These are phyloP conservation scores for Fusarium oxysporum DNA, from an alignment of 2,329 filamentous ascomycete species.

Conservation along the genomic window DNA sequence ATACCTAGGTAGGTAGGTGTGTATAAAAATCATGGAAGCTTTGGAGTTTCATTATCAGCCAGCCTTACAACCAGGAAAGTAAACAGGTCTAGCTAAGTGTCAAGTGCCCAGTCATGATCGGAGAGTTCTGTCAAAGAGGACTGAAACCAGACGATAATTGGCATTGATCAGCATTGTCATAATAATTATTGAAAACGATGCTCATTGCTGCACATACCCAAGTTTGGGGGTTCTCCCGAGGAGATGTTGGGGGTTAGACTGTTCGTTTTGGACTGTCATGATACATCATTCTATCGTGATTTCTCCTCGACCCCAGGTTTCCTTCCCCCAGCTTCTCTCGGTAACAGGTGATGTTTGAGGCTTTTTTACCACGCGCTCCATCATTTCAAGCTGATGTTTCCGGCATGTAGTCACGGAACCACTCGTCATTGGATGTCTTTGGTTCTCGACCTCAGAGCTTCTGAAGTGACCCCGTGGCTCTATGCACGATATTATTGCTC, in stretches of 20 bases:
- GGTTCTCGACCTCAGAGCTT: constrained; percentile 20
- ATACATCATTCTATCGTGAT: constrained; percentile 31
- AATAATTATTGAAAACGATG: background rate
- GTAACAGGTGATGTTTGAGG: constrained; percentile 21
- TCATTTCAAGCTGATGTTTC: constrained; percentile 13
- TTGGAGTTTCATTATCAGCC: background rate
- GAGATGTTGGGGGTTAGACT: constrained; percentile 14
- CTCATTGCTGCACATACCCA: background rate
- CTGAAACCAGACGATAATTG: constrained; percentile 5
- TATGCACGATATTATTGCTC: constrained; percentile 36
- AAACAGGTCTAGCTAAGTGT: constrained; percentile 4
- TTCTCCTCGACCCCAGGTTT: constrained; percentile 26
- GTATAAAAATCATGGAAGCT: background rate
- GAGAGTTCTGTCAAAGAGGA: constrained; percentile 17
- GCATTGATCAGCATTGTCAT: constrained; percentile 30
- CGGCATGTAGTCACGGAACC: constrained; percentile 4
- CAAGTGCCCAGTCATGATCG: constrained; percentile 13
- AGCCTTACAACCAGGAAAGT: constrained; percentile 22
- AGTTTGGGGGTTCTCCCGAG: constrained; percentile 11
- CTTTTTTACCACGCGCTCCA: constrained; percentile 5
- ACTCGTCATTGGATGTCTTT: constrained; percentile 12
- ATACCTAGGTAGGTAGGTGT: background rate
- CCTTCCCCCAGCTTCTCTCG: background rate
- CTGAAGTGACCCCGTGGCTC: constrained; percentile 28
- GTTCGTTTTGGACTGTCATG: background rate